Evolutionary conservation across 2,329 filamentous ascomycete genomes (phyloP).

Genomic region (Cercospora sp.): DNA sequence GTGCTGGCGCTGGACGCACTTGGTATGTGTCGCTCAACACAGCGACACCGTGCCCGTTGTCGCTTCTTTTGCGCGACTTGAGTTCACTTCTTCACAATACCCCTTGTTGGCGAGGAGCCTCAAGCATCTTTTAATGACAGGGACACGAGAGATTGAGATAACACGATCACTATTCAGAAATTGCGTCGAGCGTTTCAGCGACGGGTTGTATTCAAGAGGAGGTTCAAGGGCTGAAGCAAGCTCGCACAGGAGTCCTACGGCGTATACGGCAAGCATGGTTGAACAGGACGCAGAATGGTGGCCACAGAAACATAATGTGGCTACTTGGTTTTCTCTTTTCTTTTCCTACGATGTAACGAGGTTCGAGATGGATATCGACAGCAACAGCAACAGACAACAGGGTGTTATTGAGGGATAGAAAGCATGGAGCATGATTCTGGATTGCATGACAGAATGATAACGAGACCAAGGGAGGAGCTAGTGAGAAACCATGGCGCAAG

Average conservation of each 20-base stretch:
- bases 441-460: constrained; percentile 2
- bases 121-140: constrained; percentile 24
- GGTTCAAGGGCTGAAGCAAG: neutral
- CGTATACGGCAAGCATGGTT: constrained; percentile 8
- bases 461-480: neutral
- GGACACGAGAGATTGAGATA: neutral
- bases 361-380: constrained; percentile 12
- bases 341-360: constrained; percentile 16
- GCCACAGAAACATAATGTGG: constrained; percentile 11
- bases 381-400: constrained; percentile 10
- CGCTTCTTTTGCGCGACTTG: constrained; percentile 1
- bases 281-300: constrained; percentile 15
- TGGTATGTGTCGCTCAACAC: constrained; percentile 13
- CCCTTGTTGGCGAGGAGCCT: constrained; percentile 15
- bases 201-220: constrained; percentile 20
- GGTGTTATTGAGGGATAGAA: neutral
- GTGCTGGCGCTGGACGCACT: constrained; percentile 25
- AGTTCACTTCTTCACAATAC: constrained; percentile 22
- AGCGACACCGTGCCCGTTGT: neutral
- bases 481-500: neutral
- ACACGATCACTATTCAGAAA: constrained; percentile 10
- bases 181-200: constrained; percentile 18
- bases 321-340: constrained; percentile 5
- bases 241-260: neutral
- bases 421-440: neutral